phyloP scores from a whole-genome alignment of 148 eudicot species.

The Dianthus caryophyllus region DNA sequence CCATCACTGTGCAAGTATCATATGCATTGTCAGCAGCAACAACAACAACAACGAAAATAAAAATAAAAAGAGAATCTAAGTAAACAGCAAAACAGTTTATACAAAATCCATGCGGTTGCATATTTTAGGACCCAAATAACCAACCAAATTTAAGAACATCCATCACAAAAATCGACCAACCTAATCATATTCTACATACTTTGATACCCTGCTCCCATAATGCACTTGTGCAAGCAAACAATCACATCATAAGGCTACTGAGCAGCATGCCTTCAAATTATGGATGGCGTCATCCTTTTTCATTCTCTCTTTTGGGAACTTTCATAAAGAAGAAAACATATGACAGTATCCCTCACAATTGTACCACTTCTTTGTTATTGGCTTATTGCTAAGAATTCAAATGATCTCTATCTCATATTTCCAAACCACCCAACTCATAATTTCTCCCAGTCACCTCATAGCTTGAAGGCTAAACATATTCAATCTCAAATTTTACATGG shows the following conservation, averaged over 20 bases:
- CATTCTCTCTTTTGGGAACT: background rate
- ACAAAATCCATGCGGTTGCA: background rate
- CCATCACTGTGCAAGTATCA: conserved; percentile 68
- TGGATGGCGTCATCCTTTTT: background rate
- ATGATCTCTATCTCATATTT: no score
- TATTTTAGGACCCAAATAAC: background rate
- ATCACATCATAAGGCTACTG: background rate
- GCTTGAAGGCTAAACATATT: no score
- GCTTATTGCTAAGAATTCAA: no score
- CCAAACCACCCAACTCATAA: no score
- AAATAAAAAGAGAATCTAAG: background rate
- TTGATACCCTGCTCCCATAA: background rate
- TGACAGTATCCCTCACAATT: no score
- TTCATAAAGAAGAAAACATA: background rate
- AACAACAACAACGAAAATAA: conserved; percentile 2
- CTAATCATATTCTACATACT: background rate
- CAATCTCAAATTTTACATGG: no score
- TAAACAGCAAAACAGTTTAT: background rate
- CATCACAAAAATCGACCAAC: background rate
- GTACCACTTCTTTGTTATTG: no score
- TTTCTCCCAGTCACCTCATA: no score
- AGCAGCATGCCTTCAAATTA: background rate
- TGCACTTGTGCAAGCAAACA: background rate
- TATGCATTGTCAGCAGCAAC: background rate
- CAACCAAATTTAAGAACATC: background rate